Conservation (phyloP, 1,284 basidiomycete genomes). For the Cystobasidiaceae sp. region DNA sequence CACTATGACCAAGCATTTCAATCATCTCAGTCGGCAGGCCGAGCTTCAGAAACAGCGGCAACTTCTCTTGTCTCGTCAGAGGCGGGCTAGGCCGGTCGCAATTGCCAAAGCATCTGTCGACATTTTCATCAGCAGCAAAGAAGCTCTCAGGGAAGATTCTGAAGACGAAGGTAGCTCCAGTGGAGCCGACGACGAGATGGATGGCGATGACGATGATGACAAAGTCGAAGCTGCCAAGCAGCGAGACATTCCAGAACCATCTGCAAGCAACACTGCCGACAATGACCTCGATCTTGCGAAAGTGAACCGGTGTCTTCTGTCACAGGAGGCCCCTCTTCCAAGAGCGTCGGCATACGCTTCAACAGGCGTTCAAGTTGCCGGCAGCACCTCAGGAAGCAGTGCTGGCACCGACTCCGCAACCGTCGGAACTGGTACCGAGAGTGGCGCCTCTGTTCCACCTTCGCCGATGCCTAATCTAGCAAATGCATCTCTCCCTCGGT, state of each 20-base stretch:
- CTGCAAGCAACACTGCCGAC: background rate
- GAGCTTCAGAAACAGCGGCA: slow-evolving; percentile 52
- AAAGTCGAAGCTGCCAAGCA: slow-evolving; percentile 1
- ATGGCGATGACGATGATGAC: slow-evolving; percentile 31
- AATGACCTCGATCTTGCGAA: slow-evolving; percentile 11
- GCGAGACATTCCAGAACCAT: slow-evolving; percentile 2
- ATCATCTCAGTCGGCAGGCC: slow-evolving; percentile 52
- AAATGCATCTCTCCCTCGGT: slow-evolving; percentile 31
- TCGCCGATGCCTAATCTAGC: slow-evolving; percentile 33
- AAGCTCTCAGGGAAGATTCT: slow-evolving; percentile 83
- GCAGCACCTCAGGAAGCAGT: slow-evolving; percentile 7
- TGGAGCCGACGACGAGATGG: slow-evolving; percentile 30
- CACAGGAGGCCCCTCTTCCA: background rate
- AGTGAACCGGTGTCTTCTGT: background rate
- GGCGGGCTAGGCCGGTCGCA: slow-evolving; percentile 85
- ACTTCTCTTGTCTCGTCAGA: slow-evolving; percentile 60
- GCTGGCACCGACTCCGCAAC: background rate
- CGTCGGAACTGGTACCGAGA: slow-evolving; percentile 18
- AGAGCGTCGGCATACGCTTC: background rate
- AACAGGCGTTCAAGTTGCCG: background rate
- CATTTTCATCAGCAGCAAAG: slow-evolving; percentile 75
- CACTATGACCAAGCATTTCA: slow-evolving; percentile 54
- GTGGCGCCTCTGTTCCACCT: slow-evolving; percentile 34
- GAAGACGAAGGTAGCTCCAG: slow-evolving; percentile 42
- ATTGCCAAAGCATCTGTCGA: slow-evolving; percentile 83